Conservation (phyloP, 768 basidiomycete genomes). For the Auriscalpium vulgare region DNA sequence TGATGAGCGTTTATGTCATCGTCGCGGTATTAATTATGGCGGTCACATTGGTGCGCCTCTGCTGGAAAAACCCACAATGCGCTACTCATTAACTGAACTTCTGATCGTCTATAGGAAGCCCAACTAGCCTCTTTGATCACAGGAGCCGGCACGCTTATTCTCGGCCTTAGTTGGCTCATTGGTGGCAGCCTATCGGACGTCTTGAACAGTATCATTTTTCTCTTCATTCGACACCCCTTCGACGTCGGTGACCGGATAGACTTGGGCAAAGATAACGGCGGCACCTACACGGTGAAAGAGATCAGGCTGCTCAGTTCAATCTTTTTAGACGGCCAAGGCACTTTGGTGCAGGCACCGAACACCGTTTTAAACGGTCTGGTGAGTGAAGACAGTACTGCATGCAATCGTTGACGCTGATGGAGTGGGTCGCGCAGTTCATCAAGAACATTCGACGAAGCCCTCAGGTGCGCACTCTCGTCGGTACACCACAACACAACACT, state of each 20-base stretch:
- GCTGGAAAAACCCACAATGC: conserved; percentile 6
- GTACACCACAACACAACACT: not conserved
- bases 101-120: conserved; percentile 42
- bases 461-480: conserved; percentile 32
- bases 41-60: conserved; percentile 55
- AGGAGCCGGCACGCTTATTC: conserved; percentile 58
- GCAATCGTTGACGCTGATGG: no score
- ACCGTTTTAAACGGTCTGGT: conserved; percentile 49
- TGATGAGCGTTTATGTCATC: conserved; percentile 73
- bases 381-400: conserved; percentile 7
- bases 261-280: conserved; percentile 28
- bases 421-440: conserved; percentile 40
- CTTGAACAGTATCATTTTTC: conserved; percentile 80
- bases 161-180: conserved; percentile 79
- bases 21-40: conserved; percentile 73
- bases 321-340: conserved; percentile 52
- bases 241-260: conserved; percentile 74
- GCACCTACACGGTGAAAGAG: conserved; percentile 75
- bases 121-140: conserved; percentile 69
- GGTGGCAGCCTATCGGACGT: conserved; percentile 76
- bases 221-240: conserved; percentile 82
- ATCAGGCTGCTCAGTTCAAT: conserved; percentile 78
- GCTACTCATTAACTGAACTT: not conserved
- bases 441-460: conserved; percentile 67
- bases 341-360: conserved; percentile 68